Evolutionary conservation across 352 stramenopile species (phyloP).

Genomic region (Globisporangium iwayamae): DNA sequence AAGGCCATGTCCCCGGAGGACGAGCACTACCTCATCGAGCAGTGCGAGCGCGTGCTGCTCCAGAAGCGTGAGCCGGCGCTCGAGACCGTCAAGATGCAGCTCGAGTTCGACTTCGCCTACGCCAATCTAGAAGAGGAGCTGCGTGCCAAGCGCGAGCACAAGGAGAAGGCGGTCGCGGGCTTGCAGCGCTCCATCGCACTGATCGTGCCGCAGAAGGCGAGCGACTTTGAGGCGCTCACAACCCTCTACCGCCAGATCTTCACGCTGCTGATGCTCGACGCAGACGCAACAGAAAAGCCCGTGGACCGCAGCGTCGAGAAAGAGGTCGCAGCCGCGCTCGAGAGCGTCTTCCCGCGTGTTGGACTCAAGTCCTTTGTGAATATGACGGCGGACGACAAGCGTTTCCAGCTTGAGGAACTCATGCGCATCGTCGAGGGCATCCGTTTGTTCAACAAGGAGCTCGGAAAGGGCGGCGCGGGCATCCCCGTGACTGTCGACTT

Average conservation of each 20-base stretch:
- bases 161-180: constrained; percentile 54
- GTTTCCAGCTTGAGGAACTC: constrained; percentile 88
- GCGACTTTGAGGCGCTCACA: constrained; percentile 90
- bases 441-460: constrained; percentile 90
- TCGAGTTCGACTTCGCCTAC: constrained; percentile 92
- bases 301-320: constrained; percentile 76
- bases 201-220: constrained; percentile 69
- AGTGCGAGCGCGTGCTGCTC: constrained; percentile 71
- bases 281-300: constrained; percentile 27
- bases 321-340: constrained; percentile 87
- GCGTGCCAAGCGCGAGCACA: constrained; percentile 43
- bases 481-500: constrained; percentile 61
- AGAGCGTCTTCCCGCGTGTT: constrained; percentile 94
- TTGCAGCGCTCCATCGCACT: constrained; percentile 74
- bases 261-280: constrained; percentile 76
- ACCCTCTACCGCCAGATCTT: constrained; percentile 90
- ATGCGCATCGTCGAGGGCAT: constrained; percentile 91
- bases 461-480: constrained; percentile 83
- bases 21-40: constrained; percentile 71
- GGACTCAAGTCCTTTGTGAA: constrained; percentile 92
- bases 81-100: constrained; percentile 95
- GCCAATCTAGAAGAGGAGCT: constrained; percentile 80
- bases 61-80: constrained; percentile 78
- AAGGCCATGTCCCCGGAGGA: constrained; percentile 66
- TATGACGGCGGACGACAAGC: constrained; percentile 88